Base-by-base conservation (phyloP, 345 rosid genomes). In the Linum usitatissimum region DNA sequence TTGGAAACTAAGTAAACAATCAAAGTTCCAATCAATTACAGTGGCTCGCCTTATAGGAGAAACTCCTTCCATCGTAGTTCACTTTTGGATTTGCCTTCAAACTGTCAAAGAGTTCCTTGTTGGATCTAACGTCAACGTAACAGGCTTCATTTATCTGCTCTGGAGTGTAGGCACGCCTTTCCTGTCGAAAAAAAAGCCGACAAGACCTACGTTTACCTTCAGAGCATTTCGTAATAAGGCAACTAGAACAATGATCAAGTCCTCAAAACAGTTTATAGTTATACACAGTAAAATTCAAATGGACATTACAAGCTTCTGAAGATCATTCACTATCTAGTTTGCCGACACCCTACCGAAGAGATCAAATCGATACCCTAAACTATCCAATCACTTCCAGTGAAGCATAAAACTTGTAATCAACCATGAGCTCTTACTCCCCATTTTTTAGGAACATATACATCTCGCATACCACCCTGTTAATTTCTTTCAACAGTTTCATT, bases 61-160 rank as follows among this genome's bases (percentile, higher is more conserved):
- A 55, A 28, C 59, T 9, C 30, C 30, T 55, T 13, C 59, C 59
- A 55, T 55, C 59, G 59, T 55, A 55, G 20, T 55, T 20, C 28
- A 55, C 59, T 55, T 55, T 55, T 55, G 59, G 59, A 28, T 55
- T 55, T 20, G 23, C 30, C 60, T 74, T 81, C 78, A 88, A 71
- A 68, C 90, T 84, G 70, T 86, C 95, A 71, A 91, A 88, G 55
- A 88, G 95, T 59, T 81, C 88, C 73, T 86, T 91, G 69, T 88
- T 88, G 28, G 85, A 63, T 66, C 71, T 72, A 77, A 72, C 75
- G 68, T 88, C 95, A 38, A 86, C 96, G 61, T 81, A 71, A 66
- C 88, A 80, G 1, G 68, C 76, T 64, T 85, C 88, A 20, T 85
- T 88, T 71, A 91, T 91, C 78, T 86, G 86, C 75, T 92, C 93